Conservation (phyloP, 2,329 filamentous ascomycete species). For the Fusarium marasasianum region DNA sequence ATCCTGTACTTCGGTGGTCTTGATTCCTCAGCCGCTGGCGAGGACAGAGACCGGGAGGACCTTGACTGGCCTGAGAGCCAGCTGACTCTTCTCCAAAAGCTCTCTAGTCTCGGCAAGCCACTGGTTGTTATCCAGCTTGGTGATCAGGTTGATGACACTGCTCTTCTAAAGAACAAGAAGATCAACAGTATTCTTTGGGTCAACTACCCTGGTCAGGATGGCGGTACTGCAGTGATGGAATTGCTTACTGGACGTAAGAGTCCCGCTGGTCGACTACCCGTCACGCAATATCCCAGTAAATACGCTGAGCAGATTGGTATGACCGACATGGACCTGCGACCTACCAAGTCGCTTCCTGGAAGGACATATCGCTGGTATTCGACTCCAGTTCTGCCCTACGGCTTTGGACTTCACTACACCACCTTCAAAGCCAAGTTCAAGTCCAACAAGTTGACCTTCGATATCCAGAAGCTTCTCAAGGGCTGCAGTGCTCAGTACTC, state of each 20-base stretch:
- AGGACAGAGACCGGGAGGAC: background rate
- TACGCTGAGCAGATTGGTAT: background rate
- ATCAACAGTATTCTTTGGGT: constrained; percentile 18
- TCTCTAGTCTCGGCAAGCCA: background rate
- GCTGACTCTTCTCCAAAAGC: background rate
- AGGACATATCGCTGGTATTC: constrained; percentile 8
- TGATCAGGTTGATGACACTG: background rate
- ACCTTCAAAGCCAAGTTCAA: constrained; percentile 6
- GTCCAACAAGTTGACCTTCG: background rate
- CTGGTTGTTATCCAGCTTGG: background rate
- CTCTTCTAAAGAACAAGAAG: background rate
- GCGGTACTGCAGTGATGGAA: background rate
- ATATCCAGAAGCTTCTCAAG: background rate
- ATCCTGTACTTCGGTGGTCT: constrained; percentile 5
- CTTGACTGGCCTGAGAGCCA: constrained; percentile 9
- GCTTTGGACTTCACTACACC: constrained; percentile 4
- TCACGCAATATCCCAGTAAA: background rate
- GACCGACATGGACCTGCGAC: background rate
- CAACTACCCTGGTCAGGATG: constrained; percentile 10
- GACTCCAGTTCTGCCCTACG: background rate
- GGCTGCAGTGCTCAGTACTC: background rate
- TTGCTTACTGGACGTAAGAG: background rate
- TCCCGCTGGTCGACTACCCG: background rate
- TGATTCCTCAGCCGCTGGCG: constrained; percentile 1
- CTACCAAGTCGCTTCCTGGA: background rate